Base-by-base conservation (phyloP, 768 basidiomycete species). In the Podaxis sp. region DNA sequence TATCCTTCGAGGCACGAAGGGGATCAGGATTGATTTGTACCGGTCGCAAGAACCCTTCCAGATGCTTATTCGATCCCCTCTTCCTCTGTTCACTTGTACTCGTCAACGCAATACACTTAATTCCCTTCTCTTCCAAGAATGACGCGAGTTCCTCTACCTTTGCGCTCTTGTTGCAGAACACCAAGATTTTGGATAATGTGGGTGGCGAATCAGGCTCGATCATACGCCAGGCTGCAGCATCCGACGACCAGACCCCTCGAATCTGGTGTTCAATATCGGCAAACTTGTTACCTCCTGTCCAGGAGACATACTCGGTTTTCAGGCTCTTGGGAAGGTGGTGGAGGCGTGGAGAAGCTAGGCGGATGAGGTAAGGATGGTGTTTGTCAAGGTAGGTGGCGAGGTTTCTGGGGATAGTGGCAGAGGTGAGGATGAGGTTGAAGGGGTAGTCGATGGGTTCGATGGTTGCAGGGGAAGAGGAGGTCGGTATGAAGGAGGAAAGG, bases 381-480 rank as follows among this genome's bases (percentile, higher is more conserved):
- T 72, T 73, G 64, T 84, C 80, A 29, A 93, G 80, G 71, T 91
- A 89, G 22, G 79, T 71, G 27, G 85, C 82, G 53, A 93, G 86
- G 2, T 90, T 83, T 37, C 85, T 82, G 6, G 95, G 94, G 64
- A 97, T 90, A 2, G 95, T 96, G 0, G 95, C 95, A 50, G 90
- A 90, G 15, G 90, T 88, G 27, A 97, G 81, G 58, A 96, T 67
- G 47, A 96, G 75, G 71, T 93, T 84, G 81, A 93, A 93, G 4
- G 93, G 92, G 71, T 90, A 88, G 40, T 82, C 72, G 53, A 80
- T 70, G 27, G 79, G 76, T 8, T 67, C 63, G 19, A 66, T 19
- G 38, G 63, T 47, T 24, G 57, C 40, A 51, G 63, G 54, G 65
- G 63, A 37, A 64, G 58, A n/a, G 53, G 63, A 53, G 24, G 17